Evolutionary conservation across 179 eudicot genomes (phyloP).

Genomic region (Nepenthes alata): DNA sequence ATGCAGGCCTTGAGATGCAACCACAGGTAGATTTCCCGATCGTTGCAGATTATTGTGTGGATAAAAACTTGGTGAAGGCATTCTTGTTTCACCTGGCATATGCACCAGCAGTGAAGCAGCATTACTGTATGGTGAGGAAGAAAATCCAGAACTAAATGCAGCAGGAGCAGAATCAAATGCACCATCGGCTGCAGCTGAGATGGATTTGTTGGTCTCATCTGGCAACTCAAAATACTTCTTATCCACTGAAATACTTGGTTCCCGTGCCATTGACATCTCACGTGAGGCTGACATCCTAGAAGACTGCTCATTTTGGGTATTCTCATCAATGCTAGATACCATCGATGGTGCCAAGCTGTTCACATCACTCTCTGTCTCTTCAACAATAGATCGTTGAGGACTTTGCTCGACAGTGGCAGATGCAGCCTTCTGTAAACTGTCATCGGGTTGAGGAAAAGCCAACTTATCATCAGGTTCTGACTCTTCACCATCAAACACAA

Average conservation of each 20-base stretch:
- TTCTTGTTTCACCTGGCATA: conserved; percentile 33
- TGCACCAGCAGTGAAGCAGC: conserved; percentile 25
- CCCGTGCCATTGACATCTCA: conserved; percentile 56
- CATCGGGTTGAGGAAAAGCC: conserved; percentile 87
- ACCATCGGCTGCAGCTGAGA: conserved; percentile 13
- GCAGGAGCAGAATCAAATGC: conserved; percentile 28
- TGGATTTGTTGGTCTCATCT: conserved; percentile 32
- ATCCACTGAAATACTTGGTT: conserved; percentile 69
- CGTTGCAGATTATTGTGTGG: conserved; percentile 34
- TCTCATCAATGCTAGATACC: conserved; percentile 44
- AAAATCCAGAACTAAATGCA: conserved; percentile 26
- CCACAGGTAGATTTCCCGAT: conserved; percentile 20
- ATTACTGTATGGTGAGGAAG: conserved; percentile 27
- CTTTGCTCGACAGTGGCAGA: conserved; percentile 42
- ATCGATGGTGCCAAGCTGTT: conserved; percentile 43
- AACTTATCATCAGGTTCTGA: conserved; percentile 81
- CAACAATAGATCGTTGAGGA: conserved; percentile 86
- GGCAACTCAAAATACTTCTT: conserved; percentile 42
- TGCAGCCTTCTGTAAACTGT: conserved; percentile 39
- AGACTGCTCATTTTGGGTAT: conserved; percentile 62
- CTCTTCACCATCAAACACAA: conserved; percentile 93
- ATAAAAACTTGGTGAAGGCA: conserved; percentile 23
- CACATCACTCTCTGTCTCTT: conserved; percentile 67
- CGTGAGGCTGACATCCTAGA: conserved; percentile 69
- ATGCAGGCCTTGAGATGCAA: conserved; percentile 28